These are phyloP conservation scores for Gliomastix tumulicola DNA, from an alignment of 2,329 filamentous ascomycete genomes.

Conservation along the genomic window DNA sequence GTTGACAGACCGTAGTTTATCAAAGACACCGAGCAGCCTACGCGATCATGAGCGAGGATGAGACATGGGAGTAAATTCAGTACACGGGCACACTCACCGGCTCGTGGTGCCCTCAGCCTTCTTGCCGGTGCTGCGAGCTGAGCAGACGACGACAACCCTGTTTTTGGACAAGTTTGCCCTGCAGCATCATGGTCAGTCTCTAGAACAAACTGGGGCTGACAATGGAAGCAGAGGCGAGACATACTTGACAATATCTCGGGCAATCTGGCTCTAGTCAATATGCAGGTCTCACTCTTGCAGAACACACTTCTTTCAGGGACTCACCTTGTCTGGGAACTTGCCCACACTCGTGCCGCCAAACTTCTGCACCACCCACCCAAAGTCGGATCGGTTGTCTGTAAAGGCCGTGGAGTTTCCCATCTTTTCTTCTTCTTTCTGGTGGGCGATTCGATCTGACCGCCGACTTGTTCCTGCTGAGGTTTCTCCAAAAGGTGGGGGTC, in stretches of 20 bases:
- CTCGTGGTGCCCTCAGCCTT: slow-evolving; percentile 95
- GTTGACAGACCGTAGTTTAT: slow-evolving; percentile 47
- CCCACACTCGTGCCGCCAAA: slow-evolving; percentile 94
- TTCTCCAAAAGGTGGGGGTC: too few relatives aligned
- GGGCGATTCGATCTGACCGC: too few relatives aligned
- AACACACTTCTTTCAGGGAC: slow-evolving; percentile 13
- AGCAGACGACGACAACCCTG: slow-evolving; percentile 88
- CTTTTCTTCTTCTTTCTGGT: too few relatives aligned
- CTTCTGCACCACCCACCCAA: slow-evolving; percentile 83
- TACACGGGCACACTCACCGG: slow-evolving; percentile 52
- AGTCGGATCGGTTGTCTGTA: slow-evolving; percentile 28
- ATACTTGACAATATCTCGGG: slow-evolving; percentile 34
- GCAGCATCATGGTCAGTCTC: too few relatives aligned
- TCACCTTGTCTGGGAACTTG: slow-evolving; percentile 73
- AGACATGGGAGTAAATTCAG: not conserved
- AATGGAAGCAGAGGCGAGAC: slow-evolving; percentile 5
- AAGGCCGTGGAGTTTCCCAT: too few relatives aligned
- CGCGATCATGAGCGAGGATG: not conserved
- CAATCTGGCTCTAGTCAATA: slow-evolving; percentile 30
- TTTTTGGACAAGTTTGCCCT: slow-evolving; percentile 52
- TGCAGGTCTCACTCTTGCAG: too few relatives aligned
- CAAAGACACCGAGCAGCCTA: slow-evolving; percentile 54
- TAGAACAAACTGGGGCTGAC: too few relatives aligned
- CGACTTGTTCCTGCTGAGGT: too few relatives aligned
- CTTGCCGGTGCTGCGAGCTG: slow-evolving; percentile 86